Base-by-base conservation (phyloP, 139 green algal species). In the Chlorella ohadii region DNA sequence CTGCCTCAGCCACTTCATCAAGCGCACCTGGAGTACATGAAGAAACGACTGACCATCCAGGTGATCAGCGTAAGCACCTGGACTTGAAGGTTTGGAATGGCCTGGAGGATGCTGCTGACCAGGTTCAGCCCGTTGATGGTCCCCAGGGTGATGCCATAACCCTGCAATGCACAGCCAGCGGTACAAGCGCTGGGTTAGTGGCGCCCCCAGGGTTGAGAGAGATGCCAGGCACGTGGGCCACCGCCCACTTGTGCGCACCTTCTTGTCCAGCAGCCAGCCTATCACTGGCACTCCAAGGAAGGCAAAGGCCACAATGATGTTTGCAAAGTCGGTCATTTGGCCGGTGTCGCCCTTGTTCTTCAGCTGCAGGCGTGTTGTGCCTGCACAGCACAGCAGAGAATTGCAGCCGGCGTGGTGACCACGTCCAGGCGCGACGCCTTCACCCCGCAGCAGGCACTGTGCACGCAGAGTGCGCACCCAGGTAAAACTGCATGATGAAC, bases 191-290 rank as follows among this genome's bases (percentile, higher is more conserved):
- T 38, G 28, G 4, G 28, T 11, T 55, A 55, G 11, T 55, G 7
- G 6, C 11, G 44, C 44, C 11, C 7, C 44, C 44, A 11, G 7
- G 11, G 6, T 55, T 6, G 11, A 55, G 11, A n/a, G n/a, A n/a
- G 6, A 11, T 55, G 6, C 11, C 44, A 27, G 1, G 39, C 13
- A 27, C 39, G 63, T 13, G 25, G 22, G n/a, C n/a, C n/a, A n/a
- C n/a, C n/a, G n/a, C n/a, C 7, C 11, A 0, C 57, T 9, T 3
- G 16, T 20, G 20, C 38, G n/a, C 57, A 81, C 84, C 72, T 90
- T 91, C n/a, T 90, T 89, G 86, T 94, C 91, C 28, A 94, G 83
- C 61, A 93, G 74, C 91, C 91, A 94, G 47, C 74, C 84, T 41
- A 93, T 93, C 36, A 91, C 17, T 11, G 91, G 91, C 27, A 94